These are phyloP conservation scores for Phytopythium mirpurense DNA, from an alignment of 352 stramenopile genomes.

Conservation along the genomic window DNA sequence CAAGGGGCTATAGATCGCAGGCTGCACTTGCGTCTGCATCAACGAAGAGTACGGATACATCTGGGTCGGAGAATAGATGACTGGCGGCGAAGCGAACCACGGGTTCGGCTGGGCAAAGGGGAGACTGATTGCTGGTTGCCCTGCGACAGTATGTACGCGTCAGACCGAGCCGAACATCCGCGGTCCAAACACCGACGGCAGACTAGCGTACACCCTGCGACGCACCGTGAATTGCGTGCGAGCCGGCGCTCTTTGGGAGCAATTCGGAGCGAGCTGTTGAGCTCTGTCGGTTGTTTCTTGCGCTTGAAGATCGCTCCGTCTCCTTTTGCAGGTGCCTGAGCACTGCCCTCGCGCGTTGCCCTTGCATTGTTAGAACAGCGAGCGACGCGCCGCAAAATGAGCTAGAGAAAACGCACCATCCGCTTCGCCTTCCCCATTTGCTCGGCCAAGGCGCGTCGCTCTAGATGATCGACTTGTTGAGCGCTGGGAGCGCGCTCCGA, in stretches of 20 bases:
- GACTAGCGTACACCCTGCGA: neutral
- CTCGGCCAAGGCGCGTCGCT: neutral
- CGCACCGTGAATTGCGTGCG: neutral
- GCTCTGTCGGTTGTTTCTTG: neutral
- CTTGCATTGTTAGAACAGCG: neutral
- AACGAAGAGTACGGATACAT: neutral
- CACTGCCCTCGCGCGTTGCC: neutral
- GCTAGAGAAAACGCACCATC: neutral
- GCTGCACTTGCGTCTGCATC: neutral
- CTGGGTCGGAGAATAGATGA: neutral
- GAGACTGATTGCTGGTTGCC: neutral
- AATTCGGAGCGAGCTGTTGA: conserved; percentile 1
- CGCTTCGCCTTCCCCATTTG: neutral
- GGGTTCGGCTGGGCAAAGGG: neutral
- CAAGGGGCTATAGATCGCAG: neutral
- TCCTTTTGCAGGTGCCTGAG: neutral
- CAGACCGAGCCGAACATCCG: no score
- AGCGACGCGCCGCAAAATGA: neutral
- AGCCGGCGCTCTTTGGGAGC: conserved; percentile 6
- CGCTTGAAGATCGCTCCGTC: conserved; percentile 1
- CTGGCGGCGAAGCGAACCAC: neutral
- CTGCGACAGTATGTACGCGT: no score
- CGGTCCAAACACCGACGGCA: no score
- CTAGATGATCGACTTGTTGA: neutral
- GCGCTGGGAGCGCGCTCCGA: neutral